Conservation (phyloP, 1,139 yeast genomes). For the Kurtzmaniella quercitrusa region DNA sequence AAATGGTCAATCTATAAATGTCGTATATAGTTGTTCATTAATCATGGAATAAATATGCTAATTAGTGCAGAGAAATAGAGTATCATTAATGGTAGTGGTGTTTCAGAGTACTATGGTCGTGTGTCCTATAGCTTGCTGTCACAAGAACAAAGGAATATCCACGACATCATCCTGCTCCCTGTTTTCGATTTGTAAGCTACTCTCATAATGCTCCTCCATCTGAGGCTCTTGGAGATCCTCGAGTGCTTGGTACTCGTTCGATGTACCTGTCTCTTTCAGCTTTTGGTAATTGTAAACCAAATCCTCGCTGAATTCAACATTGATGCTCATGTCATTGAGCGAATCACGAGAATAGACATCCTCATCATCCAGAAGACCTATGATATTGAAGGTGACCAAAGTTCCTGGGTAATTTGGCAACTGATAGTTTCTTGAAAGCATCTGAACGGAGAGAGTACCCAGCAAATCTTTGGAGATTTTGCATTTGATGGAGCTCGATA, state of each 20-base stretch:
- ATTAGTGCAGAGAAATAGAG: not conserved
- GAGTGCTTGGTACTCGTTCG: conserved; percentile 19
- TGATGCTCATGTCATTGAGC: conserved; percentile 8
- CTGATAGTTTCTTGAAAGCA: conserved; percentile 33
- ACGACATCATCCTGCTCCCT: conserved; percentile 2
- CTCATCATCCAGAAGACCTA: conserved; percentile 36
- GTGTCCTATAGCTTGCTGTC: too few relatives aligned
- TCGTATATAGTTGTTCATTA: not conserved
- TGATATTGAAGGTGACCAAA: conserved; percentile 55
- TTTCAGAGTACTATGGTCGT: too few relatives aligned
- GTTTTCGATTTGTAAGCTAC: conserved; percentile 13
- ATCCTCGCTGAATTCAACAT: conserved; percentile 22
- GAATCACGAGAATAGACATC: conserved; percentile 11
- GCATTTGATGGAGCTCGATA: conserved; percentile 55
- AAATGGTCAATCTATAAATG: not conserved
- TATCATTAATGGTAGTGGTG: too few relatives aligned
- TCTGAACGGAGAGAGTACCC: conserved; percentile 49
- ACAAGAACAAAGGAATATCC: conserved; percentile 6
- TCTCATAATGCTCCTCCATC: conserved; percentile 14
- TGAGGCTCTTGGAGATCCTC: conserved; percentile 20
- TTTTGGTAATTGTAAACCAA: conserved; percentile 16
- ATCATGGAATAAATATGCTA: not conserved
- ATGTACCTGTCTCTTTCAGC: conserved; percentile 3
- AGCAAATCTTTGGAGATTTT: conserved; percentile 54
- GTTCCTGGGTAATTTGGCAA: conserved; percentile 50